A percentile compares a stretch with the other conserved stretches of the same genome.
These are phyloP conservation scores for Fusarium multiceps DNA, from an alignment of 2,329 filamentous ascomycete genomes.

Conservation along the genomic window DNA sequence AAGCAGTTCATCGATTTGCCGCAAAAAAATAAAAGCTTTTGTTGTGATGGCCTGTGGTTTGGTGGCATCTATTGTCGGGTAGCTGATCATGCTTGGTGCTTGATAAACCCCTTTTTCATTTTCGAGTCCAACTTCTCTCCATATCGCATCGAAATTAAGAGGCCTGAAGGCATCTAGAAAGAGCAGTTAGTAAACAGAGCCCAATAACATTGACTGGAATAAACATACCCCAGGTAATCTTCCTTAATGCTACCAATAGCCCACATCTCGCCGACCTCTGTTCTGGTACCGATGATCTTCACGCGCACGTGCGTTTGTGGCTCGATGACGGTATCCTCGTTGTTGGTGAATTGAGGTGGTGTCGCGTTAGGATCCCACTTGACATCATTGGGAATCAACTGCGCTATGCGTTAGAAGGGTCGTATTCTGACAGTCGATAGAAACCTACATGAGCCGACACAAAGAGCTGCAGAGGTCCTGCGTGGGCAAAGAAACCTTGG, in stretches of 20 bases:
- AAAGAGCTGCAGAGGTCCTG: slow-evolving; percentile 81
- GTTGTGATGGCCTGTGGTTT: neutral
- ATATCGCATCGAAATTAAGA: slow-evolving; percentile 27
- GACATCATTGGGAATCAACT: slow-evolving; percentile 92
- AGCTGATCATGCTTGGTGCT: neutral
- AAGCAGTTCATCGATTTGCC: slow-evolving; percentile 1
- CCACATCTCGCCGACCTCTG: slow-evolving; percentile 94
- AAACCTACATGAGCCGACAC: slow-evolving; percentile 81
- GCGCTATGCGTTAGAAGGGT: slow-evolving; percentile 31
- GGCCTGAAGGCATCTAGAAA: slow-evolving; percentile 47
- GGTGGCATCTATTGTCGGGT: neutral
- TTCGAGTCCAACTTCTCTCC: slow-evolving; percentile 27
- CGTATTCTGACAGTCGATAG: neutral
- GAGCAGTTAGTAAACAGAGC: slow-evolving; percentile 21
- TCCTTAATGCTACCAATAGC: slow-evolving; percentile 98
- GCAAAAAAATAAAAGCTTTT: slow-evolving; percentile 3
- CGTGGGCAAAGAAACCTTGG: slow-evolving; percentile 89
- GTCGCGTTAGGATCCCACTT: slow-evolving; percentile 96
- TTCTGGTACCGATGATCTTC: slow-evolving; percentile 93
- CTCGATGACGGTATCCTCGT: slow-evolving; percentile 93
- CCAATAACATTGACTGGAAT: neutral
- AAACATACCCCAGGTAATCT: slow-evolving; percentile 72
- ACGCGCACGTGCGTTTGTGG: slow-evolving; percentile 92
- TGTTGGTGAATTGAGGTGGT: slow-evolving; percentile 96
- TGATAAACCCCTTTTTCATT: slow-evolving; percentile 21